These are phyloP conservation scores for Thinopyrum elongatum DNA, from an alignment of 176 grass and related monocot species.

Conservation along the genomic window DNA sequence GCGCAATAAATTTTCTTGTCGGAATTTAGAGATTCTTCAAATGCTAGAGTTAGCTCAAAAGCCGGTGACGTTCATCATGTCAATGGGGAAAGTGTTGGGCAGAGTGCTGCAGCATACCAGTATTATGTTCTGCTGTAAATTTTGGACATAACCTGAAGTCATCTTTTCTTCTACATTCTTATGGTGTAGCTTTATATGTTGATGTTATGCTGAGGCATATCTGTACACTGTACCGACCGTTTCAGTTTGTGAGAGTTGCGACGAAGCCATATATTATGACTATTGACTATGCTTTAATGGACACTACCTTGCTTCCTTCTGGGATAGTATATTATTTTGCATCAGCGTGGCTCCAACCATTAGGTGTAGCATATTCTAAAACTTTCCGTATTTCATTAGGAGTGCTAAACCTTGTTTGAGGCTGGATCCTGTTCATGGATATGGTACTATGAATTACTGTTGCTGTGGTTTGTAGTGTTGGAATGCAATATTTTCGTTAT, in stretches of 20 bases:
- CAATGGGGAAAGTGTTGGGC: not conserved
- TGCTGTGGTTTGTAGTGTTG: not conserved
- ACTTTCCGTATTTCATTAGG: not conserved
- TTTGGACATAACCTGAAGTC: not conserved
- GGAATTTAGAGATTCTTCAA: not conserved
- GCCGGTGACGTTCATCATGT: not conserved
- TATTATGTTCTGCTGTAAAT: conserved; percentile 3
- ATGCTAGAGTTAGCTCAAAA: conserved; percentile 1
- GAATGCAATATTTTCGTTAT: not conserved
- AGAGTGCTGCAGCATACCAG: not conserved
- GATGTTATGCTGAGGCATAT: not conserved
- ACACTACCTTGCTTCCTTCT: not conserved
- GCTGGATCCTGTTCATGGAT: not conserved
- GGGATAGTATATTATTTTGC: not conserved
- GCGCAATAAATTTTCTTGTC: not conserved
- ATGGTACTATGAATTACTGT: not conserved
- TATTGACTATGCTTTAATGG: not conserved
- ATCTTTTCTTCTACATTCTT: not conserved
- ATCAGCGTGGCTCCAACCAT: not conserved
- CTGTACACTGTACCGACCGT: not conserved
- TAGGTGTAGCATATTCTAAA: not conserved
- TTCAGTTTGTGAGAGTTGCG: not conserved
- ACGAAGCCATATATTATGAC: not conserved
- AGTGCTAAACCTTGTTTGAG: not conserved
- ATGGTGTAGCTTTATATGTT: not conserved